Conservation (phyloP, 345 rosid genomes). For the Boechera retrofracta region DNA sequence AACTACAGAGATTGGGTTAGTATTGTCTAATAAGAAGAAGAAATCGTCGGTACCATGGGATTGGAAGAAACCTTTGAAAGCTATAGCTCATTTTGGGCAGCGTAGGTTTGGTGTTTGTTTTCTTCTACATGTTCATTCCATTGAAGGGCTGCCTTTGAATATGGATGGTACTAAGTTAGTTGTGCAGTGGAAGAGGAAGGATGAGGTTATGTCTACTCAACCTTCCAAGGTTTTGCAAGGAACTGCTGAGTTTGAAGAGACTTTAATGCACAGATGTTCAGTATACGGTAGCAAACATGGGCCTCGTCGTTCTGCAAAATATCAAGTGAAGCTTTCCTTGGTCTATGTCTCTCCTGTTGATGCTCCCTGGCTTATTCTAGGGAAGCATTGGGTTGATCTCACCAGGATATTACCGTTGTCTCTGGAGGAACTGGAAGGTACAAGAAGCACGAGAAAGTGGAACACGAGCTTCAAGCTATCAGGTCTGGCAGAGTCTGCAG, state of each 20-base stretch:
- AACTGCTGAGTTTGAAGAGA: conserved; percentile 71
- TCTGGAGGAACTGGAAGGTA: conserved; percentile 71
- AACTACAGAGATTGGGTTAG: conserved; percentile 33
- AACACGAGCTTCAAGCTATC: conserved; percentile 71
- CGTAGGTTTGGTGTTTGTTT: conserved; percentile 67
- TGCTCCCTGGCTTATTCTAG: conserved; percentile 52
- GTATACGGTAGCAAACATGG: conserved; percentile 70
- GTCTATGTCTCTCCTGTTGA: conserved; percentile 55
- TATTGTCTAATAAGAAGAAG: conserved; percentile 47
- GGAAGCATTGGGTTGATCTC: conserved; percentile 82
- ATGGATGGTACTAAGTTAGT: conserved; percentile 56
- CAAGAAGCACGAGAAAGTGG: conserved; percentile 68
- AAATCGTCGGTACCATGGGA: conserved; percentile 60
- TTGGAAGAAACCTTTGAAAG: conserved; percentile 87
- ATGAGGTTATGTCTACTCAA: conserved; percentile 56
- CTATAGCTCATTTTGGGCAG: conserved; percentile 64
- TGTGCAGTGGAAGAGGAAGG: conserved; percentile 78
- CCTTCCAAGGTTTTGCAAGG: conserved; percentile 58
- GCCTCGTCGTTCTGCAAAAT: conserved; percentile 61
- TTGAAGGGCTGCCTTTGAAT: conserved; percentile 67
- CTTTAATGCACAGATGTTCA: conserved; percentile 59
- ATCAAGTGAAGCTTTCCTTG: conserved; percentile 64
- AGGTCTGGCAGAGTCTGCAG: conserved; percentile 67
- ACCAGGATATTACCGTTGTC: conserved; percentile 74
- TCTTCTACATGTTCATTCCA: conserved; percentile 75